Percentiles rank a stretch among this genome's conserved stretches.
Conservation (phyloP, 2,329 filamentous ascomycete genomes). For the Rhinocladiella similis region DNA sequence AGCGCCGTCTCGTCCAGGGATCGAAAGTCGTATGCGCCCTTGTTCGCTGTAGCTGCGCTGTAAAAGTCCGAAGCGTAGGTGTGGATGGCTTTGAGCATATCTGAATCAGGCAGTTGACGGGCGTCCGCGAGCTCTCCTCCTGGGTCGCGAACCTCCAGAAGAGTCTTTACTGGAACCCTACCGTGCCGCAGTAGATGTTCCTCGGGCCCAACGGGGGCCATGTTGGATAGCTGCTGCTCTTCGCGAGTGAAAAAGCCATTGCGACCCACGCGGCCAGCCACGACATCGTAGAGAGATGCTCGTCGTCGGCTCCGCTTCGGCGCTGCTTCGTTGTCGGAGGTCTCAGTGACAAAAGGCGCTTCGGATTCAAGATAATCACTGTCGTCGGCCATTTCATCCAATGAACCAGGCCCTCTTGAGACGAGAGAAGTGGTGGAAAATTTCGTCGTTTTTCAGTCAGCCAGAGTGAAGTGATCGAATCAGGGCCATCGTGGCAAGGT, state of each 20-base stretch:
- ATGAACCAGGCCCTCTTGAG: not conserved
- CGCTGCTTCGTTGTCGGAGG: not conserved
- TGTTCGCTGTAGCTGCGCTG: slow-evolving; percentile 35
- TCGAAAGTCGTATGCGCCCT: slow-evolving; percentile 44
- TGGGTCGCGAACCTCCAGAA: slow-evolving; percentile 57
- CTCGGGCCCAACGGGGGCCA: slow-evolving; percentile 52
- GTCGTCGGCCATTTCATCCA: not conserved
- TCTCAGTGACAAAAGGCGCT: not conserved
- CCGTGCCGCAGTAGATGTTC: slow-evolving; percentile 57
- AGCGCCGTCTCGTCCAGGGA: slow-evolving; percentile 64
- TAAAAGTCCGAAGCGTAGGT: slow-evolving; percentile 60
- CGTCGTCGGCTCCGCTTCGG: slow-evolving; percentile 35
- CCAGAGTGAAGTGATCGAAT: not conserved
- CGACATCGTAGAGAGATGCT: slow-evolving; percentile 55
- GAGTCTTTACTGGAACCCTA: slow-evolving; percentile 50
- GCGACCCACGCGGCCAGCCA: slow-evolving; percentile 53
- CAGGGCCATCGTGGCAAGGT: too few relatives aligned
- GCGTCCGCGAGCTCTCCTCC: not conserved
- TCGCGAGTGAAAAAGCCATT: slow-evolving; percentile 36
- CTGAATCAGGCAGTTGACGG: slow-evolving; percentile 56
- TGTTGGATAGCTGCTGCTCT: slow-evolving; percentile 16
- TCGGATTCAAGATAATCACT: not conserved
- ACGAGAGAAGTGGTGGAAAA: not conserved
- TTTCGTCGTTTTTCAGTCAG: not conserved
- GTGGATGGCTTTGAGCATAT: slow-evolving; percentile 59